phyloP scores from a whole-genome alignment of 371 early-diverging fungal species.

The Mucor irregularis region DNA sequence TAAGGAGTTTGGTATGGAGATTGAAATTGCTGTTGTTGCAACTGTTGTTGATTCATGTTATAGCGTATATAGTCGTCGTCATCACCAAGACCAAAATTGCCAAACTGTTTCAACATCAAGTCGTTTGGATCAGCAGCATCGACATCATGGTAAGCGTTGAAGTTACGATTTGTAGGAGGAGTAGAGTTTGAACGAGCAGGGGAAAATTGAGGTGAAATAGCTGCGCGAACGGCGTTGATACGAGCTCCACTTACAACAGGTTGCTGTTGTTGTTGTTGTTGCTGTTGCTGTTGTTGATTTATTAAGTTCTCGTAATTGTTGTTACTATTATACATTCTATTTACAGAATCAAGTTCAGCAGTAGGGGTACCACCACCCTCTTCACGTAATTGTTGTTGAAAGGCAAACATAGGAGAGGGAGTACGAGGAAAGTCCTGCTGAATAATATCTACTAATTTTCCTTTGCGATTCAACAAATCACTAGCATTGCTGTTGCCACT shows the following conservation, averaged over 20 bases:
- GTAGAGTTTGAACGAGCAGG: slow-evolving; percentile 15
- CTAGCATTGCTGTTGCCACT: slow-evolving; percentile 6
- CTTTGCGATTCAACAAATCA: slow-evolving; percentile 25
- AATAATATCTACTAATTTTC: slow-evolving; percentile 13
- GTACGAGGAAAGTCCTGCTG: slow-evolving; percentile 21
- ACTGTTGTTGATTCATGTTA: neutral
- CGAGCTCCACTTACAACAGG: neutral
- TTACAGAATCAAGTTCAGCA: slow-evolving; percentile 5
- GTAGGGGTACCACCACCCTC: neutral
- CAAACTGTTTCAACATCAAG: slow-evolving; percentile 10
- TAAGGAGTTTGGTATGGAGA: slow-evolving; percentile 1
- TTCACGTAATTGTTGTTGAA: slow-evolving; percentile 8
- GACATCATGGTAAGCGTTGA: neutral
- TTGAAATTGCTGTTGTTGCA: too few species aligned
- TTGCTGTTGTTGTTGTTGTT: slow-evolving; percentile 23
- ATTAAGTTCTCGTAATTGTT: slow-evolving; percentile 22
- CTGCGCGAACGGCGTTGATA: slow-evolving; percentile 3
- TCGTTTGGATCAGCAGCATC: neutral
- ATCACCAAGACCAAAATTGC: slow-evolving; percentile 1
- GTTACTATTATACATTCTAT: slow-evolving; percentile 21
- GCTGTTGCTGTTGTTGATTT: slow-evolving; percentile 29
- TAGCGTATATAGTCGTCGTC: slow-evolving; percentile 16
- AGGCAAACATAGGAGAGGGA: slow-evolving; percentile 17
- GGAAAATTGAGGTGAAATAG: slow-evolving; percentile 23
- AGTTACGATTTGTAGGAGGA: slow-evolving; percentile 2